Conservation (phyloP, 1,139 yeast genomes). For the Entelexis sorbosivorans region DNA sequence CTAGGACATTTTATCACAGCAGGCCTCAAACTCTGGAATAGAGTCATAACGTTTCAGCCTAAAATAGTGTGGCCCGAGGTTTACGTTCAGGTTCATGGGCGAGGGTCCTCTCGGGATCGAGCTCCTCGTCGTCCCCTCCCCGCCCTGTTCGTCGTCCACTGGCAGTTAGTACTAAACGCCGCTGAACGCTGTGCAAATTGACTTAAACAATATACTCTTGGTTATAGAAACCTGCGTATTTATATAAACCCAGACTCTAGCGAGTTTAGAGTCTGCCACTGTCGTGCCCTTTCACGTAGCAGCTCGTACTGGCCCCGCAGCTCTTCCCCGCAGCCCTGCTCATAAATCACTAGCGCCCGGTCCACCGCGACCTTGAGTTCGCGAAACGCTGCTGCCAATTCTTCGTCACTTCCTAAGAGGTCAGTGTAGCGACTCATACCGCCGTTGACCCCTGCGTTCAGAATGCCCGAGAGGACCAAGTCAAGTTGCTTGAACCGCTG, state of each 20-base stretch:
- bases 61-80: not conserved
- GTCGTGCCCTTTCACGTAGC: not conserved
- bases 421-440: constrained; percentile 1
- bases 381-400: not conserved
- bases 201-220: too few species aligned
- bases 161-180: too few species aligned
- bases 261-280: not conserved
- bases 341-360: not conserved
- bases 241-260: not conserved
- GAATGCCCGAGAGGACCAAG: not conserved
- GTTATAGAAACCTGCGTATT: too few species aligned
- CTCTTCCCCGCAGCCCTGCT: not conserved
- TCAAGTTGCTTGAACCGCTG: not conserved
- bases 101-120: not conserved
- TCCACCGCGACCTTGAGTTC: not conserved
- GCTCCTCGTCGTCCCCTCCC: not conserved
- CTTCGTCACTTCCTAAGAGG: not conserved
- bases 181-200: too few species aligned
- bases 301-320: not conserved
- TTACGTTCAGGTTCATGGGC: not conserved
- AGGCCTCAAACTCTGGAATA: not conserved
- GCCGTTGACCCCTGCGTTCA: constrained; percentile 1
- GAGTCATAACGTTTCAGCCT: not conserved
- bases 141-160: too few species aligned
- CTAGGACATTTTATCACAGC: not conserved